Percentiles rank a stretch among this genome's conserved stretches.
phyloP scores from a whole-genome alignment of 495 filamentous ascomycete genomes.

The Amorphotheca resinae region DNA sequence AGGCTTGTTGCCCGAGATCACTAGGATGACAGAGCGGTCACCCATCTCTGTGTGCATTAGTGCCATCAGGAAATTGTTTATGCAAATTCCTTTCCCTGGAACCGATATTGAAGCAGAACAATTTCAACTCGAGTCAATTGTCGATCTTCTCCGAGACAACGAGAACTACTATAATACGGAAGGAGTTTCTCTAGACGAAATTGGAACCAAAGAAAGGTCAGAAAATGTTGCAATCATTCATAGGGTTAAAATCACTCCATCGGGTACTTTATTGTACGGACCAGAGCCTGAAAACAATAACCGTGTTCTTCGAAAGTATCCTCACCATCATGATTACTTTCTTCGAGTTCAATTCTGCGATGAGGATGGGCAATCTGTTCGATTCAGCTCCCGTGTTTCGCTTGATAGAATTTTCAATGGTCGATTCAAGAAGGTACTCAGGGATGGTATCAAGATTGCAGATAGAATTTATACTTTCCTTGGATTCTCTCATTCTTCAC shows the following conservation, averaged over 20 bases:
- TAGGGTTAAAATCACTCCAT: conserved; percentile 53
- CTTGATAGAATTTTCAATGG: conserved; percentile 38
- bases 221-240: conserved; percentile 34
- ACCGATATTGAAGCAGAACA: conserved; percentile 33
- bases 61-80: conserved; percentile 35
- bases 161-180: conserved; percentile 23
- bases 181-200: conserved; percentile 16
- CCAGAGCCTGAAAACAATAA: conserved; percentile 62
- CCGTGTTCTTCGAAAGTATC: conserved; percentile 59
- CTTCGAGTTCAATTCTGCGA: conserved; percentile 60
- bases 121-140: conserved; percentile 31
- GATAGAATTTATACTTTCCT: conserved; percentile 55
- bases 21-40: conserved; percentile 9
- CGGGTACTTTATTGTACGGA: conserved; percentile 53
- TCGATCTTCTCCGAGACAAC: conserved; percentile 27
- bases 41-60: conserved; percentile 26
- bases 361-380: conserved; percentile 54
- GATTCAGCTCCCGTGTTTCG: conserved; percentile 40
- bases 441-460: conserved; percentile 45
- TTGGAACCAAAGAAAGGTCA: conserved; percentile 14
- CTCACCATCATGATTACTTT: conserved; percentile 50
- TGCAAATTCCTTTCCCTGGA: conserved; percentile 35
- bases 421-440: conserved; percentile 47
- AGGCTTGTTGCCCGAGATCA: conserved; percentile 25
- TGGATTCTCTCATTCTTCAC: conserved; percentile 71